A percentile compares a stretch with the other conserved stretches of the same genome.
Conservation (phyloP, 495 filamentous ascomycete species). For the Tuber microsphaerosporum region DNA sequence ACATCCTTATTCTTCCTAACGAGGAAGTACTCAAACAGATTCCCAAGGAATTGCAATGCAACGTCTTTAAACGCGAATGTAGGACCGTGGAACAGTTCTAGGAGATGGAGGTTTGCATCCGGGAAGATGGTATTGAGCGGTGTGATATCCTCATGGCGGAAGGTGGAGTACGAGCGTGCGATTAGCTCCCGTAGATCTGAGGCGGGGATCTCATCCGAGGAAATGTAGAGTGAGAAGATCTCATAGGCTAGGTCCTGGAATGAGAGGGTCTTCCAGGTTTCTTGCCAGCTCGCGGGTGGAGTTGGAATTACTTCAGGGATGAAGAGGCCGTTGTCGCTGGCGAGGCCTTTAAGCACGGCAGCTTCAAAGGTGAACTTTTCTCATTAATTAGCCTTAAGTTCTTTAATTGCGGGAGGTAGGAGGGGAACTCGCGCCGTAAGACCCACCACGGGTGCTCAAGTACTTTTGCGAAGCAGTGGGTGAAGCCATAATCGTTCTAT, state of each 20-base stretch:
- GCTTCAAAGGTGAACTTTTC: constrained; percentile 78
- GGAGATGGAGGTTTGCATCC: constrained; percentile 65
- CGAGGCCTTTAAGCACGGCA: constrained; percentile 84
- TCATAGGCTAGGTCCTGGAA: constrained; percentile 73
- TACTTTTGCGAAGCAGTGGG: constrained; percentile 68
- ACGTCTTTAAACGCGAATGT: constrained; percentile 94
- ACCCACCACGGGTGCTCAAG: constrained; percentile 71
- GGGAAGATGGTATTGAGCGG: constrained; percentile 59
- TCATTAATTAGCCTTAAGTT: constrained; percentile 18
- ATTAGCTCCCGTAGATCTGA: constrained; percentile 76
- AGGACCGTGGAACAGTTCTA: constrained; percentile 97
- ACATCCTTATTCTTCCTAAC: constrained; percentile 62
- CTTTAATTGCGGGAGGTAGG: constrained; percentile 6
- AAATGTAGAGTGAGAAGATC: constrained; percentile 75
- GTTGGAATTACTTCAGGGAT: constrained; percentile 74
- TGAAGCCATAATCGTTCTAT: constrained; percentile 30
- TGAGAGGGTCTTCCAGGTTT: constrained; percentile 64
- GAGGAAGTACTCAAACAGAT: constrained; percentile 94
- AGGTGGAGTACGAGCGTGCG: constrained; percentile 71
- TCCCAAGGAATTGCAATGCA: constrained; percentile 83
- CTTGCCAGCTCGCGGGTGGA: constrained; percentile 56
- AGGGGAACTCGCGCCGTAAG: constrained; percentile 57
- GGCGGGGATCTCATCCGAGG: constrained; percentile 67
- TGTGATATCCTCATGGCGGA: constrained; percentile 65
- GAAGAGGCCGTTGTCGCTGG: constrained; percentile 81